Conservation (phyloP, 768 basidiomycete species). For the Russula sp. region DNA sequence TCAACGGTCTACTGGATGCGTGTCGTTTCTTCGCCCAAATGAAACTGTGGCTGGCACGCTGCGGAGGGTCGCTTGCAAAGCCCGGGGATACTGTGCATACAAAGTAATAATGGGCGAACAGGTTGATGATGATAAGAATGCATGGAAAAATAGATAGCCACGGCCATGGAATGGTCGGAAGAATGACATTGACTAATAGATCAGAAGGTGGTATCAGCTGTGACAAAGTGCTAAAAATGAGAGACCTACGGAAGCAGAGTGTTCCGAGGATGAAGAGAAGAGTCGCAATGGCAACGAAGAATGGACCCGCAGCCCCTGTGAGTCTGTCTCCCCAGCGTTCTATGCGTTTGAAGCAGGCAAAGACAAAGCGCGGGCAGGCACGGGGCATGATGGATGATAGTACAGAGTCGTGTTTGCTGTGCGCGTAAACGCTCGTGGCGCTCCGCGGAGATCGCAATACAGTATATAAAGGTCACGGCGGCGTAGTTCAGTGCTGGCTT, state of each 20-base stretch:
- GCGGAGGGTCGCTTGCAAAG: constrained; percentile 57
- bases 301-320: constrained; percentile 87
- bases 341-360: constrained; percentile 56
- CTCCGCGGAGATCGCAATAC: background rate
- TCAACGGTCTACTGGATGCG: constrained; percentile 26
- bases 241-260: constrained; percentile 71
- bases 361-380: constrained; percentile 32
- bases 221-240: background rate
- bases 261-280: constrained; percentile 62
- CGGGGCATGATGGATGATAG: constrained; percentile 9
- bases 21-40: constrained; percentile 52
- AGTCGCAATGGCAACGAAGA: constrained; percentile 80
- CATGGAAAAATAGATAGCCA: constrained; percentile 62
- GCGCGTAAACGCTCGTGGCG: background rate
- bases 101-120: constrained; percentile 79
- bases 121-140: constrained; percentile 68
- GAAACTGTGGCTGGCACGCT: constrained; percentile 35
- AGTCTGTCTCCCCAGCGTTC: constrained; percentile 73
- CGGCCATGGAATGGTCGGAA: constrained; percentile 55
- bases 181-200: constrained; percentile 67
- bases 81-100: constrained; percentile 79
- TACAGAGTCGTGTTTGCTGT: background rate
- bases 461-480: background rate
- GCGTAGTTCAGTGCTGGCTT: background rate
- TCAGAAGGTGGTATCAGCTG: constrained; percentile 3